Conservation (phyloP, 1,139 yeast species). For the Geotrichum cucujoidarum region DNA sequence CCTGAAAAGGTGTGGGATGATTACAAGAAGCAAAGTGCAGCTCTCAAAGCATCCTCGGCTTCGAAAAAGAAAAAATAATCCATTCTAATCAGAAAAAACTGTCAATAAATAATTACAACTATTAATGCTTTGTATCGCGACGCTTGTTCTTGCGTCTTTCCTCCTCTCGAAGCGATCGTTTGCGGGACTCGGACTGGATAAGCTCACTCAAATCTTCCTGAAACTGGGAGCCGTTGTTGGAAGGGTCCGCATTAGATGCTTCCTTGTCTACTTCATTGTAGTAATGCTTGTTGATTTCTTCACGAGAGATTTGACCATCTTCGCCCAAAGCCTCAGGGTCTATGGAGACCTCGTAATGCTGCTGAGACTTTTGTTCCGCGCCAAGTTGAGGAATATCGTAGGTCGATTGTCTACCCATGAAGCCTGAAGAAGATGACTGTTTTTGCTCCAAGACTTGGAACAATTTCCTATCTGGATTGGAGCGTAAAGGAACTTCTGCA, state of each 20-base stretch:
- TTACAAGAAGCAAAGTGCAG: slow-evolving; percentile 31
- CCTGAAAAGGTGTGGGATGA: slow-evolving; percentile 13
- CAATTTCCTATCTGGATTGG: slow-evolving; percentile 29
- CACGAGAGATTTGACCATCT: slow-evolving; percentile 11
- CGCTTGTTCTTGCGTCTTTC: slow-evolving; percentile 11
- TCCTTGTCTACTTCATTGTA: slow-evolving; percentile 10
- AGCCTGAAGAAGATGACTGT: slow-evolving; percentile 25
- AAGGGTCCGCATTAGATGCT: not conserved
- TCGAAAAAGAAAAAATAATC: too few species aligned
- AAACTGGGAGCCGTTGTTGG: slow-evolving; percentile 5
- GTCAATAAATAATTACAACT: not conserved
- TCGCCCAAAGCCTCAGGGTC: slow-evolving; percentile 15
- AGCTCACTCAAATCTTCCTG: slow-evolving; percentile 17
- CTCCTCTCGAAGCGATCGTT: slow-evolving; percentile 14
- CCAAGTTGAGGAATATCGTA: slow-evolving; percentile 26
- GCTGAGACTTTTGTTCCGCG: slow-evolving; percentile 1
- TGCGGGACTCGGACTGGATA: slow-evolving; percentile 16
- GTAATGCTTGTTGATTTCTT: slow-evolving; percentile 11
- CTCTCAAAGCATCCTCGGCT: slow-evolving; percentile 26
- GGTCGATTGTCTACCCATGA: slow-evolving; percentile 25
- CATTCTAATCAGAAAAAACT: slow-evolving; percentile 17
- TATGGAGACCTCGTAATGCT: slow-evolving; percentile 15
- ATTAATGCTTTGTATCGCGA: slow-evolving; percentile 11
- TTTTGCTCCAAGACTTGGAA: slow-evolving; percentile 44
- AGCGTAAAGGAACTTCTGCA: slow-evolving; percentile 3